phyloP scores from a whole-genome alignment of 306 rosid species.

The Hippophae tibetana region DNA sequence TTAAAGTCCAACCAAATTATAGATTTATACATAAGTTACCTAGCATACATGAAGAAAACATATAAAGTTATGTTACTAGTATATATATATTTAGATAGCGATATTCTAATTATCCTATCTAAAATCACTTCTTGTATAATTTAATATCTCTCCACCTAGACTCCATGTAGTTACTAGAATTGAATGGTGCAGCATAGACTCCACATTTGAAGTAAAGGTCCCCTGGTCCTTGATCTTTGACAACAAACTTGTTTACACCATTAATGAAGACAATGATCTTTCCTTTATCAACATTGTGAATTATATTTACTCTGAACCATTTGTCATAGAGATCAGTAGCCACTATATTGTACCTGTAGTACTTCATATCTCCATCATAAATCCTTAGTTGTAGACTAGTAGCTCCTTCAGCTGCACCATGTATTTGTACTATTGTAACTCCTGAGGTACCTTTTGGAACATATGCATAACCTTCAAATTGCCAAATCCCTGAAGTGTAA shows the following conservation, averaged over 20 bases:
- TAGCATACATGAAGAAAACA: background rate
- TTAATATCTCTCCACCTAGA: conserved; percentile 24
- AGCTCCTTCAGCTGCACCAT: conserved; percentile 24
- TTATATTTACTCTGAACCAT: conserved; percentile 29
- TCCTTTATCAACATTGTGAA: conserved; percentile 25
- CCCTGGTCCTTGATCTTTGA: conserved; percentile 21
- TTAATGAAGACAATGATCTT: conserved; percentile 19
- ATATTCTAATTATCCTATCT: too few relatives aligned
- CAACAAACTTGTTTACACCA: conserved; percentile 18
- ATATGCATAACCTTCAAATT: conserved; percentile 21
- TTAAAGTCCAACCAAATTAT: background rate
- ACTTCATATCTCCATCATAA: conserved; percentile 19
- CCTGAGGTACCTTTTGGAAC: conserved; percentile 15
- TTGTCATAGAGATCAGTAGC: conserved; percentile 20
- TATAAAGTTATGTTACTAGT: background rate
- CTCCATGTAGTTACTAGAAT: conserved; percentile 27
- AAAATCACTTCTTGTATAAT: conserved; percentile 16
- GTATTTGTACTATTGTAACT: conserved; percentile 19
- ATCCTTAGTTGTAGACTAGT: conserved; percentile 19
- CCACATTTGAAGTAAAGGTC: conserved; percentile 28
- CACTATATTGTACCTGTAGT: conserved; percentile 14
- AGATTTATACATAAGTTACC: background rate
- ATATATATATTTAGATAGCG: background rate
- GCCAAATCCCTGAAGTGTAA: conserved; percentile 25
- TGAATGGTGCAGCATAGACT: conserved; percentile 24